Base-by-base conservation (phyloP, 2,329 filamentous ascomycete genomes). In the Xylariales sp. region DNA sequence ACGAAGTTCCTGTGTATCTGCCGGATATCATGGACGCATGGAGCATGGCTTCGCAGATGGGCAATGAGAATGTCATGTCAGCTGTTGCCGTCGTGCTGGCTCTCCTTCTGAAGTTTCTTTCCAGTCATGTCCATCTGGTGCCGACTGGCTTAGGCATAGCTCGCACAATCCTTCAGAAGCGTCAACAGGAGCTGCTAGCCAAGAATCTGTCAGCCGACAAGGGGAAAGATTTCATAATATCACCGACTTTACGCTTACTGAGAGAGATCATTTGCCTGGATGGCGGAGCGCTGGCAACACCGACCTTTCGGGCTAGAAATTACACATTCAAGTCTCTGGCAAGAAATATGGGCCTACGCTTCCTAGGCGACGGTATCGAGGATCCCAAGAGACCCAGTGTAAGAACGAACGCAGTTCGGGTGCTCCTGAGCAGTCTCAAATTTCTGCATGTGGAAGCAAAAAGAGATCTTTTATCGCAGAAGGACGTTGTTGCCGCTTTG, bases 261-360 rank as follows among this genome's bases (percentile, higher is more conserved):
- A 86, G 84, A 38, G 91, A 98, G 64, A 75, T 90, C n/a, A 79
- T 88, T 12, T 81, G 74, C 41, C 85, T 95, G 49, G 90, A 97
- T 62, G 89, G 89, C 12, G 94, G 93, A 11, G 78, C 80, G 31
- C 74, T 89, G 42, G 88, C 90, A 20, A 82, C 80, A 51, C 74
- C 82, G 33, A 73, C 96, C 24, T 94, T 95, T 59, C 76, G 84
- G 39, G 82, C 82, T 22, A 78, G 88, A 51, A 82, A 88, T 52
- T 82, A 80, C 45, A 93, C 88, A 0, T 84, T 95, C 44, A 84
- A 88, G 53, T 82, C 83, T 5, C 68, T 98, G 3, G 84, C 86
- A 5, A 76, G 87, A 39, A 94, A 95, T 52, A 76, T 98, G 39
- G 81, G 83, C 32, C 73, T 91, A n/a, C 76, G 78, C 36, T 71